Evolutionary conservation across 2,329 filamentous ascomycete species (phyloP).

Genomic region (Parasarocladium wereldwijsianum): DNA sequence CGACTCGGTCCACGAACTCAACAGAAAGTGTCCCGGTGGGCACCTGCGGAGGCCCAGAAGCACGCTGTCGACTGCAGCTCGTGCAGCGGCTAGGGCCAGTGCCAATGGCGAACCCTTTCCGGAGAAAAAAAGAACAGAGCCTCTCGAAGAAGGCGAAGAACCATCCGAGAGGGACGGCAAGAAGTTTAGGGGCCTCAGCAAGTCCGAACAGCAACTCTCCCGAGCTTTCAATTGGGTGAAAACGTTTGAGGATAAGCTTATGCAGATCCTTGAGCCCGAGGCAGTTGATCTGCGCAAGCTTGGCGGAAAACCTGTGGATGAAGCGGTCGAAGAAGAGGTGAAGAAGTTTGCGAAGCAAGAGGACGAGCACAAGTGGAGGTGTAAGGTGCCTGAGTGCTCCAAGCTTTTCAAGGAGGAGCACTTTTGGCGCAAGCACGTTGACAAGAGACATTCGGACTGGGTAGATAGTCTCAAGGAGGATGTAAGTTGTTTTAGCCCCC

Average conservation of each 20-base stretch:
- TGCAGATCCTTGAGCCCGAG: constrained; percentile 84
- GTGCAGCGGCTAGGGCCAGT: constrained; percentile 73
- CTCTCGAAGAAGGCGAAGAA: constrained; percentile 48
- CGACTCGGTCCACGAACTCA: constrained; percentile 91
- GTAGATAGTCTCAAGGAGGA: constrained; percentile 66
- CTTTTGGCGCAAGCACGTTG: constrained; percentile 96
- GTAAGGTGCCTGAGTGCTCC: constrained; percentile 88
- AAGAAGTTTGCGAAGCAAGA: constrained; percentile 87
- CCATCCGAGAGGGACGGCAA: constrained; percentile 44
- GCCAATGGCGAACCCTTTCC: constrained; percentile 74
- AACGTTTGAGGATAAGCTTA: constrained; percentile 93
- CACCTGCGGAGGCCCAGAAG: constrained; percentile 83
- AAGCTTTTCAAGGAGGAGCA: constrained; percentile 96
- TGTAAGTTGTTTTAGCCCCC: constrained; percentile 37
- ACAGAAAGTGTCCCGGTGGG: constrained; percentile 91
- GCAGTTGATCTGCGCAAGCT: constrained; percentile 78
- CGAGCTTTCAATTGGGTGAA: constrained; percentile 98
- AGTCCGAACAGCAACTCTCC: constrained; percentile 82
- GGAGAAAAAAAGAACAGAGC: constrained; percentile 56
- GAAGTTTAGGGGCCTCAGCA: constrained; percentile 55
- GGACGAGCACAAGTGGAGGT: constrained; percentile 92
- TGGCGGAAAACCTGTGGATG: constrained; percentile 74
- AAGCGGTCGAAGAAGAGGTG: constrained; percentile 76
- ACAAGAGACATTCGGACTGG: constrained; percentile 91
- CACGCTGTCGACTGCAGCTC: constrained; percentile 69